These are phyloP conservation scores for Calonectria henricotiae DNA, from an alignment of 2,329 filamentous ascomycete genomes.

Conservation along the genomic window DNA sequence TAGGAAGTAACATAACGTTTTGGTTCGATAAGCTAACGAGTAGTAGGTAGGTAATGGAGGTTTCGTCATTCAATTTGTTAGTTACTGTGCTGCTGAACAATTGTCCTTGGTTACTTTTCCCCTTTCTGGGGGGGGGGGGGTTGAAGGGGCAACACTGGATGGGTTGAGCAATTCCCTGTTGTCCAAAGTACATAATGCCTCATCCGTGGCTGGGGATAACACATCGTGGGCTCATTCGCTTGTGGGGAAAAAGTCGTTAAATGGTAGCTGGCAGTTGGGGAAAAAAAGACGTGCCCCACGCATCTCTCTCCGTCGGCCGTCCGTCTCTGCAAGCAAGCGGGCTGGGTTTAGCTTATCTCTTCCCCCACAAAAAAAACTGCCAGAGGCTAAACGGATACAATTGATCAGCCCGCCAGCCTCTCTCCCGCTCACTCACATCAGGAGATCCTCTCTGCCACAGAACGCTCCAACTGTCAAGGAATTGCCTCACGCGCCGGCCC, in stretches of 20 bases:
- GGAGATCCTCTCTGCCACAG: conserved; percentile 5
- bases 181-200: conserved; percentile 25
- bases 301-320: neutral
- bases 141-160: neutral
- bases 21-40: neutral
- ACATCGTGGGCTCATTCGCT: conserved; percentile 25
- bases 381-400: conserved; percentile 17
- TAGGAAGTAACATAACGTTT: neutral
- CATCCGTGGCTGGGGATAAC: conserved; percentile 24
- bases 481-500: conserved; percentile 4
- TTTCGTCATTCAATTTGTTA: neutral
- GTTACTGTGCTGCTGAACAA: neutral
- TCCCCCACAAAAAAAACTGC: neutral
- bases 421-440: neutral
- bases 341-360: conserved; percentile 21
- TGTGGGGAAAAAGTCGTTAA: conserved; percentile 8
- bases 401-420: conserved; percentile 18
- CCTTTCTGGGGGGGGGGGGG: too few species aligned
- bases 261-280: conserved; percentile 8
- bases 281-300: conserved; percentile 26
- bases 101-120: too few species aligned
- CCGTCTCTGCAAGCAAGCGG: conserved; percentile 5
- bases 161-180: neutral
- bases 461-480: neutral
- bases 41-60: too few species aligned